phyloP scores from a whole-genome alignment of 75 land plant species.

The Ceratopteris richardii region DNA sequence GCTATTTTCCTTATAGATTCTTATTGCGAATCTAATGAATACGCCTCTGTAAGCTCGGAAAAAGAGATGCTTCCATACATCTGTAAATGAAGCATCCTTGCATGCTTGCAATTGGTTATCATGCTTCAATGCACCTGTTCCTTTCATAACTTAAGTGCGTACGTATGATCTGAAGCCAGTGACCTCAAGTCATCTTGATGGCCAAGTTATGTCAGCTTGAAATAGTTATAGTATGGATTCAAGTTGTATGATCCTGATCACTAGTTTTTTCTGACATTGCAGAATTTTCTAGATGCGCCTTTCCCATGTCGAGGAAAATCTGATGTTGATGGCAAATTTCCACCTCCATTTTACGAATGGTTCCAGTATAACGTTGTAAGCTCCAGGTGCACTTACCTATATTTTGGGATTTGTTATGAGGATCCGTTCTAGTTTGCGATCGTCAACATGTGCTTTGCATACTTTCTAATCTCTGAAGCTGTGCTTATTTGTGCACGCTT shows the following conservation, averaged over 20 bases:
- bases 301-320: constrained; percentile 75
- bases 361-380: constrained; percentile 71
- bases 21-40: no score
- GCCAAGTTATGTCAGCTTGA: no score
- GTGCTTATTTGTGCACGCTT: no score
- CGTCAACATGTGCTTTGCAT: no score
- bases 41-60: no score
- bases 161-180: not conserved
- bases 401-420: no score
- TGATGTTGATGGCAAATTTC: constrained; percentile 77
- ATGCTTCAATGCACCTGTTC: not conserved
- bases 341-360: constrained; percentile 96
- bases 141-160: not conserved
- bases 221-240: no score
- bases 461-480: no score
- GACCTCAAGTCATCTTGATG: no score
- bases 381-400: no score
- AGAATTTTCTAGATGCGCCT: constrained; percentile 60
- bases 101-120: not conserved
- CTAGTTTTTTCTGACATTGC: not conserved
- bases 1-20: no score
- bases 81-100: not conserved
- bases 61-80: constrained; percentile 2
- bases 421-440: no score
- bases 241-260: not conserved